Evolutionary conservation across 1,139 yeast species (phyloP), one percentile per base, ranked within the genome.

Genomic region (Lodderomyces jiufengensis): DNA sequence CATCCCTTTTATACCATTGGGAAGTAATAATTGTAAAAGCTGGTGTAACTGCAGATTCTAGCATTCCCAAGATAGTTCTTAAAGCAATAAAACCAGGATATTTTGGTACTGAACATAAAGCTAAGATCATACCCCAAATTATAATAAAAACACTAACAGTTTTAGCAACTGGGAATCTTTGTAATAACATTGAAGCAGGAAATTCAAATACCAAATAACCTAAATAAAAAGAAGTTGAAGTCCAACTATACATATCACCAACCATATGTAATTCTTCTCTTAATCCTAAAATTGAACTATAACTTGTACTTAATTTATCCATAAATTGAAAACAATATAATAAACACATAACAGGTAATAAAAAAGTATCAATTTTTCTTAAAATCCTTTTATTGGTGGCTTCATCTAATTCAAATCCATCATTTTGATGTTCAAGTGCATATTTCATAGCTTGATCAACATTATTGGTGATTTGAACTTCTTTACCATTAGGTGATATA

Each of bases 261-360:
- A 47, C 51, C 82, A 78, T 74, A 6, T 66, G 44, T 39, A 74
- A 57, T 39, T 68, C 76, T 3, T 50, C 52, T 43, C 72, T 56
- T 27, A 80, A 62, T 1, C 84, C 85, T 62, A 80, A 65, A 36
- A 81, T 69, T 1, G 85, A 70, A 4, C 85, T 84, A 40, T 70
- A 73, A 12, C 80, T 63, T 26, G 70, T 76, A 6, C 84, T 61
- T 12, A 69, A 57, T 50, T 82, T 82, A 54, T 81, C 88, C 79
- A 81, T 76, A 41, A 73, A 78, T 54, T 81, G 87, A 30, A 72
- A 60, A 14, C 78, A 69, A 51, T 78, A 78, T 13, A 79, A 54
- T 11, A 73, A 41, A 49, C 80, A 70, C 66, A 80, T 63, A 26
- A 80, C 41, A 0, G 86, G 82, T 45, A 78, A 57, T 43, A 81